phyloP scores from a whole-genome alignment of 176 grass and related monocot species.

The Bothriochloa decipiens region DNA sequence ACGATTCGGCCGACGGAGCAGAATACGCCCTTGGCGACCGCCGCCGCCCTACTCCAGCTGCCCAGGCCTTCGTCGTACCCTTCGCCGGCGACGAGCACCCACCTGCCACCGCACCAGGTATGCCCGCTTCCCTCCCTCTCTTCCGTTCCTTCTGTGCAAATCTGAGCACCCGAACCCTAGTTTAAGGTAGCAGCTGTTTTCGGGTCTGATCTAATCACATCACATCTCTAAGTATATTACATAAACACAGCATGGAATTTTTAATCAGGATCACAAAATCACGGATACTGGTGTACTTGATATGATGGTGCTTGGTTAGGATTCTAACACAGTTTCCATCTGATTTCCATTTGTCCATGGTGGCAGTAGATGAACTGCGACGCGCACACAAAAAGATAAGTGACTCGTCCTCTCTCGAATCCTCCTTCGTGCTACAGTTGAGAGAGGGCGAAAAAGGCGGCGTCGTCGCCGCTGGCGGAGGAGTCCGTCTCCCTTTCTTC shows the following conservation, averaged over 20 bases:
- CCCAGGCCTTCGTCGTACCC: not conserved
- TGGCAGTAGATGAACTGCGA: not conserved
- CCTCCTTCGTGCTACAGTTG: too few relatives aligned
- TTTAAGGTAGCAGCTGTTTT: not conserved
- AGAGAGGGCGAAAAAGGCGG: too few relatives aligned
- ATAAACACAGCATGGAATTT: not conserved
- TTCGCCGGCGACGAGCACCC: not conserved
- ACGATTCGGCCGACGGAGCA: not conserved
- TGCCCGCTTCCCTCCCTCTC: not conserved
- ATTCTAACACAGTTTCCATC: not conserved
- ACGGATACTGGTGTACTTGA: not conserved
- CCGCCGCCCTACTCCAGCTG: not conserved
- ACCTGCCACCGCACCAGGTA: not conserved
- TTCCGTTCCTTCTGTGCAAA: not conserved
- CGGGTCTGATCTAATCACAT: too few relatives aligned
- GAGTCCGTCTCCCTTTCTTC: too few relatives aligned
- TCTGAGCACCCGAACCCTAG: not conserved
- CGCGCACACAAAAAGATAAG: too few relatives aligned
- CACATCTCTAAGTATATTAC: too few relatives aligned
- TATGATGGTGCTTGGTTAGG: not conserved
- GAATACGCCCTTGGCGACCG: not conserved
- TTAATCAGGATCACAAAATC: not conserved
- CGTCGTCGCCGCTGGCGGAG: too few relatives aligned
- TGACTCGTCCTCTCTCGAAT: too few relatives aligned
- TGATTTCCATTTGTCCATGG: not conserved